These are phyloP conservation scores for Didymellaceae sp. DNA, from an alignment of 2,329 filamentous ascomycete species.

Conservation along the genomic window DNA sequence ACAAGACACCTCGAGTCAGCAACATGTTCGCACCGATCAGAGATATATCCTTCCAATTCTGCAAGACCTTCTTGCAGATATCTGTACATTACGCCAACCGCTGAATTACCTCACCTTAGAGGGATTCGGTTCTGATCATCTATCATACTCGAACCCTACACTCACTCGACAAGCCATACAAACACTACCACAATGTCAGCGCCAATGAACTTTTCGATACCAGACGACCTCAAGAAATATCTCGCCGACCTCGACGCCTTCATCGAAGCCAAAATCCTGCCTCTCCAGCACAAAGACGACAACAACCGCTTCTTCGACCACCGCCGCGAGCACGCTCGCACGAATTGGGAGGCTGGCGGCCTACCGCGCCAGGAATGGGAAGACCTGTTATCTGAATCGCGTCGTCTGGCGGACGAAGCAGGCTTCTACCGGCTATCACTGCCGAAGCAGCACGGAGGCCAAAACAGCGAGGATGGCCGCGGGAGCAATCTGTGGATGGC, in stretches of 20 bases:
- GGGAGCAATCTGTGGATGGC: slow-evolving; percentile 68
- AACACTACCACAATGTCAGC: slow-evolving; percentile 4
- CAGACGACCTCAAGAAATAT: slow-evolving; percentile 57
- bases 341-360: slow-evolving; percentile 65
- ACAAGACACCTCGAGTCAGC: slow-evolving; percentile 36
- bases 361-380: slow-evolving; percentile 67
- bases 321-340: slow-evolving; percentile 66
- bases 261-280: slow-evolving; percentile 61
- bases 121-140: too few relatives aligned
- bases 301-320: slow-evolving; percentile 72
- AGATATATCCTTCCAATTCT: slow-evolving; percentile 14
- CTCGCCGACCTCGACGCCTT: slow-evolving; percentile 62
- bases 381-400: slow-evolving; percentile 57
- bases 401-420: slow-evolving; percentile 61
- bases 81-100: background rate
- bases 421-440: slow-evolving; percentile 67
- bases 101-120: too few relatives aligned
- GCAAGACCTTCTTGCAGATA: background rate
- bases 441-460: slow-evolving; percentile 62
- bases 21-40: slow-evolving; percentile 31
- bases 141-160: background rate
- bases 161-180: background rate
- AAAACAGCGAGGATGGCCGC: slow-evolving; percentile 51
- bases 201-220: slow-evolving; percentile 58
- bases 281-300: slow-evolving; percentile 62